These are phyloP conservation scores for Perkinsus olseni DNA, from an alignment of 169 alveolate genomes.

Conservation along the genomic window DNA sequence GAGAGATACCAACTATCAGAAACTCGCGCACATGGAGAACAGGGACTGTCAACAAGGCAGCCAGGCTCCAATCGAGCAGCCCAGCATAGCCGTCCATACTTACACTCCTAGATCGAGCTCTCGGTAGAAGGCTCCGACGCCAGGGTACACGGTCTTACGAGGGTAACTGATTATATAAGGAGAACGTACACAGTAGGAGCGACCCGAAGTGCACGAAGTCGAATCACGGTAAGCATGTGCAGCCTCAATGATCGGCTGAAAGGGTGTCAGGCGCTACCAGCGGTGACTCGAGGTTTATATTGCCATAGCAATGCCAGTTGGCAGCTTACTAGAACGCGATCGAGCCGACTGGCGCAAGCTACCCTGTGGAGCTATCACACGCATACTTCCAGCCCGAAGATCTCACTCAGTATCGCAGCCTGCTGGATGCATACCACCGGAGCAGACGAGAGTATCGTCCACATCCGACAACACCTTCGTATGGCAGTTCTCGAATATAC, in stretches of 20 bases:
- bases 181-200: too few species aligned
- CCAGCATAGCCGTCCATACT: not conserved
- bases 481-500: not conserved
- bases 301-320: too few species aligned
- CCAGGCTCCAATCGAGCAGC: too few species aligned
- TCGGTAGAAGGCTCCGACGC: conserved; percentile 2
- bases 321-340: too few species aligned
- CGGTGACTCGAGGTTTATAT: too few species aligned
- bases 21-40: not conserved
- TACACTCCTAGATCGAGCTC: not conserved
- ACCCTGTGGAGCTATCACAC: too few species aligned
- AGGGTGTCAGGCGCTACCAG: too few species aligned
- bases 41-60: not conserved
- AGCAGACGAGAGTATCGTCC: conserved; percentile 4
- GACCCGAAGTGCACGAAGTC: too few species aligned
- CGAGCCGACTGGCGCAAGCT: too few species aligned
- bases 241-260: too few species aligned
- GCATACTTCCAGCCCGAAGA: too few species aligned
- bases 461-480: conserved; percentile 3
- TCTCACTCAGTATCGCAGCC: not conserved
- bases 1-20: not conserved
- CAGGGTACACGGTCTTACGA: conserved; percentile 6
- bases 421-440: conserved; percentile 6
- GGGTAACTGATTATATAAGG: not conserved
- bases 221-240: too few species aligned